A percentile compares a stretch with the other conserved stretches of the same genome.
Evolutionary conservation across 176 grass and related monocot genomes (phyloP).

Genomic region (Chrysopogon serrulatus): DNA sequence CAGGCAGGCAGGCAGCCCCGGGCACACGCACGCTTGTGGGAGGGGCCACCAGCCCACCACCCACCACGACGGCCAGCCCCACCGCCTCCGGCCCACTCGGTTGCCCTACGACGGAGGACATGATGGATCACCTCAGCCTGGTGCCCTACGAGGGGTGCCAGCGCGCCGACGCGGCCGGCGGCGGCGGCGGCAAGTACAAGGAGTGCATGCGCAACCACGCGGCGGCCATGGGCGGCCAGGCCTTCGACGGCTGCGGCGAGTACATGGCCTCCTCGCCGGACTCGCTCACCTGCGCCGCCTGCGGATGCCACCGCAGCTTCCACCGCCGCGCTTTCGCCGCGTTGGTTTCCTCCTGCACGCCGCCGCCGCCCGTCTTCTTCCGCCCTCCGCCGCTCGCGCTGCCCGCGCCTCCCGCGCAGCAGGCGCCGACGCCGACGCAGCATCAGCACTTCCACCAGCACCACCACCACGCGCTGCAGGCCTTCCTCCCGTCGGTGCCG

Average conservation of each 20-base stretch:
- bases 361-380: constrained; percentile 23
- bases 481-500: constrained; percentile 10
- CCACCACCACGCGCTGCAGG: constrained; percentile 40
- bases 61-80: background rate
- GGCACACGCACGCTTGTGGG: too few relatives aligned
- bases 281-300: constrained; percentile 71
- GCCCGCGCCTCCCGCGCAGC: background rate
- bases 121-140: constrained; percentile 64
- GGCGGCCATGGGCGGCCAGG: constrained; percentile 72
- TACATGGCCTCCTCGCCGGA: constrained; percentile 79
- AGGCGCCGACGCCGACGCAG: background rate
- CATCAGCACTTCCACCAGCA: background rate
- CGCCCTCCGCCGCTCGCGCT: constrained; percentile 14
- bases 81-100: background rate
- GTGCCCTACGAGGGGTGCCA: constrained; percentile 45
- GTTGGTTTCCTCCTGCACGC: background rate
- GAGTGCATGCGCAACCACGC: constrained; percentile 99
- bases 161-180: background rate
- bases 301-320: constrained; percentile 94
- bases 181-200: constrained; percentile 53
- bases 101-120: background rate
- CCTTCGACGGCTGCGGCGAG: constrained; percentile 88
- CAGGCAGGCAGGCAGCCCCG: too few relatives aligned
- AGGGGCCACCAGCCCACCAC: too few relatives aligned
- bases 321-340: constrained; percentile 73